phyloP scores from a whole-genome alignment of 2,329 filamentous ascomycete genomes.

The Pleoardoris graminearum region DNA sequence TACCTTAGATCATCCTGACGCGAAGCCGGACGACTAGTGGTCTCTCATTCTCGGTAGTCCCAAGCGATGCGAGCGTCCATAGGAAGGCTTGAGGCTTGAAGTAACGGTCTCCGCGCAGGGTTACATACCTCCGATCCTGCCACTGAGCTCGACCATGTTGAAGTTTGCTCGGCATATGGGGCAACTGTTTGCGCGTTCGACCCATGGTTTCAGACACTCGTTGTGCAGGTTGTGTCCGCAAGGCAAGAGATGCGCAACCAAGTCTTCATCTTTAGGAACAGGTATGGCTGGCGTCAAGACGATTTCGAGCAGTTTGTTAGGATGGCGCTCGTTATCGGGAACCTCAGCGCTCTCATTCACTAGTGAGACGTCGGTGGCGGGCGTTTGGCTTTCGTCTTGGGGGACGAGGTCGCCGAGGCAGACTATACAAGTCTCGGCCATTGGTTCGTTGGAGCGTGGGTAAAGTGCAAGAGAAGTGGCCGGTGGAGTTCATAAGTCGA shows the following conservation, averaged over 20 bases:
- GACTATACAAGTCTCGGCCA: conserved; percentile 72
- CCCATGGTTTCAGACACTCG: conserved; percentile 90
- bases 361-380: conserved; percentile 31
- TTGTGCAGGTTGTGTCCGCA: conserved; percentile 94
- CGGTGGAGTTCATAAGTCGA: conserved; percentile 42
- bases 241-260: conserved; percentile 66
- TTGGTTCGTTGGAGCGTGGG: conserved; percentile 39
- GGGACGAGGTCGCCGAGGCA: conserved; percentile 70
- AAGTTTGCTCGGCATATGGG: conserved; percentile 94
- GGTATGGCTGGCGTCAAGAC: conserved; percentile 12
- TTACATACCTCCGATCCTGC: conserved; percentile 72
- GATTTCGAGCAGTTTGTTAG: conserved; percentile 15
- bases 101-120: background rate
- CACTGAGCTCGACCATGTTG: conserved; percentile 84
- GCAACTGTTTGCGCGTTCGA: conserved; percentile 95
- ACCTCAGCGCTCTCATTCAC: conserved; percentile 25
- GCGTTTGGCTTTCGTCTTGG: conserved; percentile 51
- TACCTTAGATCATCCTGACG: conserved; percentile 15
- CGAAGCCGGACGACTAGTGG: conserved; percentile 13
- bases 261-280: conserved; percentile 49
- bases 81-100: background rate
- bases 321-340: conserved; percentile 28
- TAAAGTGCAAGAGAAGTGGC: conserved; percentile 25
- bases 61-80: conserved; percentile 38
- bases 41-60: conserved; percentile 7